Conservation (phyloP, 2,329 filamentous ascomycete genomes). For the Paracamarosporium sp. region DNA sequence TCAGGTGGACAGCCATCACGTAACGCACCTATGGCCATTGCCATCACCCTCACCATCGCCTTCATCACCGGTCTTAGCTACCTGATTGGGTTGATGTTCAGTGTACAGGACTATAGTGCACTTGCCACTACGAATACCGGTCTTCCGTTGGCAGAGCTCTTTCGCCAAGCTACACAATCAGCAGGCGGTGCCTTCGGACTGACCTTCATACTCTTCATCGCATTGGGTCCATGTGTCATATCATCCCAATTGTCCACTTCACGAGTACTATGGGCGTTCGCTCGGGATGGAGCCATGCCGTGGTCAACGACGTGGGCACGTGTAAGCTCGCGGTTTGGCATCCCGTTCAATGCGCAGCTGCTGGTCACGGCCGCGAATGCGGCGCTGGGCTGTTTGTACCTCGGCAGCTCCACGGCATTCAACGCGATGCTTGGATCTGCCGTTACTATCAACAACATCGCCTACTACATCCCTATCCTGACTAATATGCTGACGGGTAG, state of each 20-base stretch:
- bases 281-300: slow-evolving; percentile 45
- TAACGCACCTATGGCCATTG: slow-evolving; percentile 47
- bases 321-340: slow-evolving; percentile 5
- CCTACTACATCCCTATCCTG: slow-evolving; percentile 15
- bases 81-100: slow-evolving; percentile 60
- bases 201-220: slow-evolving; percentile 52
- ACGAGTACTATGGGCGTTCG: slow-evolving; percentile 53
- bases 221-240: slow-evolving; percentile 52
- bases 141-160: slow-evolving; percentile 56
- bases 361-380: slow-evolving; percentile 13
- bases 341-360: slow-evolving; percentile 16
- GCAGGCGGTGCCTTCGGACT: slow-evolving; percentile 52
- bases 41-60: slow-evolving; percentile 57
- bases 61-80: slow-evolving; percentile 60
- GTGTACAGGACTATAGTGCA: slow-evolving; percentile 55
- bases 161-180: slow-evolving; percentile 52
- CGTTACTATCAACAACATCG: slow-evolving; percentile 16
- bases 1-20: slow-evolving; percentile 31
- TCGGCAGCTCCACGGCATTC: slow-evolving; percentile 15
- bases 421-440: slow-evolving; percentile 15
- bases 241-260: slow-evolving; percentile 45
- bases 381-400: slow-evolving; percentile 14
- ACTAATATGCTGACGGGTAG: slow-evolving; percentile 14
- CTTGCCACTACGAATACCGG: slow-evolving; percentile 50
- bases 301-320: slow-evolving; percentile 3